Evolutionary conservation across 192 early-diverging fungal genomes (phyloP).

Genomic region (Umbelopsis ramanniana): DNA sequence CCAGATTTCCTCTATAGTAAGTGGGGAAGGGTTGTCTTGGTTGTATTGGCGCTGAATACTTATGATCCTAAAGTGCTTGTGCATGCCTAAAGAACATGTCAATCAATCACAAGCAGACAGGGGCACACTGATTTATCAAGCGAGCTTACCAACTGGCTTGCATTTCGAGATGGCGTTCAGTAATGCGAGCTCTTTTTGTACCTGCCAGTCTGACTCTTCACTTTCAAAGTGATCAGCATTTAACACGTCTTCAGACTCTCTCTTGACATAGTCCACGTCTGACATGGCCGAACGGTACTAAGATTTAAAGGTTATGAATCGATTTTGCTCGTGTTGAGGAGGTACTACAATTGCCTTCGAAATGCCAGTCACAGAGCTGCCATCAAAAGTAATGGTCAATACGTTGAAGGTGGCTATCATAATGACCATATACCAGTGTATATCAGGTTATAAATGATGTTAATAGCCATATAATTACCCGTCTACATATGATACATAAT

Average conservation of each 20-base stretch:
- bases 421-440: too few relatives aligned
- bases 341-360: too few relatives aligned
- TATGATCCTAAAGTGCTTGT: slow-evolving; percentile 60
- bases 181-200: slow-evolving; percentile 52
- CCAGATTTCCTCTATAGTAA: slow-evolving; percentile 53
- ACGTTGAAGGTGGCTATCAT: too few relatives aligned
- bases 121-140: background rate
- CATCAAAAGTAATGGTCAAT: too few relatives aligned
- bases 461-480: too few relatives aligned
- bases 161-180: slow-evolving; percentile 50
- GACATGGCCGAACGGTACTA: background rate
- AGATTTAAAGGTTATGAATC: too few relatives aligned
- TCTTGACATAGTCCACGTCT: slow-evolving; percentile 17
- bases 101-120: background rate
- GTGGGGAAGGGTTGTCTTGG: slow-evolving; percentile 40
- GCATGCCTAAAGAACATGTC: slow-evolving; percentile 44
- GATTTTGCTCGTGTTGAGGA: too few relatives aligned
- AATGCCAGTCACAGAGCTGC: too few relatives aligned
- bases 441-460: too few relatives aligned
- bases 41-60: slow-evolving; percentile 56
- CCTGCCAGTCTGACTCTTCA: slow-evolving; percentile 47
- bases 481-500: too few relatives aligned
- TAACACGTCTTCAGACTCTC: slow-evolving; percentile 6
- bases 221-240: slow-evolving; percentile 16
- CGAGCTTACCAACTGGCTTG: slow-evolving; percentile 55